These are phyloP conservation scores for Daphne laureola DNA, from an alignment of 441 rosid genomes.

Conservation along the genomic window DNA sequence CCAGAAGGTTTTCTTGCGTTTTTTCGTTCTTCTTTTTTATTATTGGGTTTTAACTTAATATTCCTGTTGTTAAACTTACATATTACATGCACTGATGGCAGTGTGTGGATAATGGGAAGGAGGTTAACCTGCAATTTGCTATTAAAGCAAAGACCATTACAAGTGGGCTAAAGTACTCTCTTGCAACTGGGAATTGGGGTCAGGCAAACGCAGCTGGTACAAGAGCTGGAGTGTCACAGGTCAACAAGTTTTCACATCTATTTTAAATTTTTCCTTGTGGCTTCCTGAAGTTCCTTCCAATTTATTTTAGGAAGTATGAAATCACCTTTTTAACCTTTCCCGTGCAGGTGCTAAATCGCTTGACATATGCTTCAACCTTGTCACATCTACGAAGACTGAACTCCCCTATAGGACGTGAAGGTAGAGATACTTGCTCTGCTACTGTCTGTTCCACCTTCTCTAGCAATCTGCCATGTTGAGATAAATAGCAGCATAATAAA, in stretches of 20 bases:
- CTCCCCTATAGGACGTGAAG: conserved; percentile 99
- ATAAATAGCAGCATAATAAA: background rate
- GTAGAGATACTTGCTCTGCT: conserved; percentile 30
- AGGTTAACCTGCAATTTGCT: conserved; percentile 91
- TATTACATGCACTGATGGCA: conserved; percentile 23
- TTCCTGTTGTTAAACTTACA: conserved; percentile 9
- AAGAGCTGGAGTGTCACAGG: conserved; percentile 99
- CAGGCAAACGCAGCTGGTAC: conserved; percentile 99
- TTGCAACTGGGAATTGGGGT: conserved; percentile 99
- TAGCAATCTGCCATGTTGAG: conserved; percentile 6
- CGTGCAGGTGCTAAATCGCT: conserved; percentile 81
- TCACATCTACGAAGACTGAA: conserved; percentile 93
- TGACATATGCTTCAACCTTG: conserved; percentile 95
- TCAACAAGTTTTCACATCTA: conserved; percentile 12
- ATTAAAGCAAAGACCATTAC: conserved; percentile 96
- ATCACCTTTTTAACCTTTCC: background rate
- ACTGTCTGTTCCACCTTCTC: conserved; percentile 2
- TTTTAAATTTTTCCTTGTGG: too few relatives aligned
- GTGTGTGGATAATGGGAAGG: conserved; percentile 96
- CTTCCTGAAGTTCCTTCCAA: too few relatives aligned
- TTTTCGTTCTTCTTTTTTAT: background rate
- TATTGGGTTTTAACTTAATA: conserved; percentile 4
- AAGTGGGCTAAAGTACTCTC: conserved; percentile 91
- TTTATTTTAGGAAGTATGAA: too few relatives aligned
- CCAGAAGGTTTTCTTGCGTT: conserved; percentile 63